A percentile compares a stretch with the other conserved stretches of the same genome.
Conservation (phyloP, 257 asterid species). For the Solanum verrucosum region DNA sequence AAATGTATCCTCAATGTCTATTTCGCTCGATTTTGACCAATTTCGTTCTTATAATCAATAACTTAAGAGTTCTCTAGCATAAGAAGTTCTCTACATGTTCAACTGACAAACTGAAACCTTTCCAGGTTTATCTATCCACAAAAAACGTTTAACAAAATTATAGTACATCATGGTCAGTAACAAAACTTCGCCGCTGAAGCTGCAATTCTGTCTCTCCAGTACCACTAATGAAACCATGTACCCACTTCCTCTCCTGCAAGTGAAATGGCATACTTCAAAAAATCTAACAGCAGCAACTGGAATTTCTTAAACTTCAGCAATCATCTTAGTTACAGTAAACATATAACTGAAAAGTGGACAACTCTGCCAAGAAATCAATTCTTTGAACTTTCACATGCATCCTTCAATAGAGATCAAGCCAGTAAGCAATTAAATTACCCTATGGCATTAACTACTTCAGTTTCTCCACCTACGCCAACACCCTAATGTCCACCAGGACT, state of each 20-base stretch:
- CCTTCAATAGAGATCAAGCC: background rate
- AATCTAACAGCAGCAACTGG: background rate
- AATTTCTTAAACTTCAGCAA: background rate
- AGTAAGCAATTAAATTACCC: constrained; percentile 50
- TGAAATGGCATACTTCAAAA: constrained; percentile 13
- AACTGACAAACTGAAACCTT: background rate
- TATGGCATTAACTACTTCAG: constrained; percentile 94
- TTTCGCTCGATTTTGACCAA: background rate
- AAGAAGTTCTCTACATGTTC: background rate
- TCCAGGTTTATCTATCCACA: background rate
- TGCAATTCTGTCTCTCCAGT: constrained; percentile 99
- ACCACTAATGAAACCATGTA: constrained; percentile 92
- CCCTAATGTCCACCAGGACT: constrained; percentile 71
- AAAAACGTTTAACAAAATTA: background rate
- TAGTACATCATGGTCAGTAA: too few species aligned
- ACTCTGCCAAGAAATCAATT: background rate
- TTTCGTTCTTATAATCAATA: background rate
- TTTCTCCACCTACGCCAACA: constrained; percentile 71
- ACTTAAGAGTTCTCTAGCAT: background rate
- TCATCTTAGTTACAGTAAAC: background rate
- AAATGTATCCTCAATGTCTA: background rate
- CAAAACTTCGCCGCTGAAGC: background rate
- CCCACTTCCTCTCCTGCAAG: constrained; percentile 99
- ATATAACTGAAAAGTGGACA: background rate
- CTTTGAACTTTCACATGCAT: background rate